Conservation (phyloP, 305 asterid species). For the Ilex paraguariensis region DNA sequence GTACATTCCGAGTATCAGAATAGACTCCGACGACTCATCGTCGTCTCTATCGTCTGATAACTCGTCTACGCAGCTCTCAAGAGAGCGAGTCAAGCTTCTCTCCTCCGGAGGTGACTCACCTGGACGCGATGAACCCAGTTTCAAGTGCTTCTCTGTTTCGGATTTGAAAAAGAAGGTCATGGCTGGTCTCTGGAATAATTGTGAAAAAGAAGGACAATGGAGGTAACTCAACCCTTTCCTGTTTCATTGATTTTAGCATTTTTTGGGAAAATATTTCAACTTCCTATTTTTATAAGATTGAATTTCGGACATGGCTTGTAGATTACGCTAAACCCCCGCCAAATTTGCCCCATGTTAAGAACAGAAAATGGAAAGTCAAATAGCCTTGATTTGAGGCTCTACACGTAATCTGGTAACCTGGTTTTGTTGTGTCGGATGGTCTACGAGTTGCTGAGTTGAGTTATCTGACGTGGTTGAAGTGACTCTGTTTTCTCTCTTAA, state of each 20-base stretch:
- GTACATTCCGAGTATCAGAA: constrained; percentile 72
- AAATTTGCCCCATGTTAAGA: too few relatives aligned
- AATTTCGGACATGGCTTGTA: too few relatives aligned
- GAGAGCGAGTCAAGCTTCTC: constrained; percentile 69
- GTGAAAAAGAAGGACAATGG: constrained; percentile 81
- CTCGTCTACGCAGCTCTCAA: constrained; percentile 57
- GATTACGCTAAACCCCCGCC: too few relatives aligned
- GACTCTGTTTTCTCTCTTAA: constrained; percentile 13
- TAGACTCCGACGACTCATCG: constrained; percentile 46
- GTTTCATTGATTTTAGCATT: too few relatives aligned
- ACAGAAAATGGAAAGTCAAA: too few relatives aligned
- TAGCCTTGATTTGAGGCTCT: too few relatives aligned
- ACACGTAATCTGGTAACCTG: too few relatives aligned
- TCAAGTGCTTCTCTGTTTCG: constrained; percentile 79
- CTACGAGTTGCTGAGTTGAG: constrained; percentile 3
- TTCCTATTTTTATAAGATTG: too few relatives aligned
- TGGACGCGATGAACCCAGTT: constrained; percentile 40
- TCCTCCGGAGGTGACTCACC: constrained; percentile 41
- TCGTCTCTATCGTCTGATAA: constrained; percentile 51
- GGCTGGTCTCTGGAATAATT: constrained; percentile 65
- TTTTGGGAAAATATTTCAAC: too few relatives aligned
- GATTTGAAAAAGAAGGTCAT: constrained; percentile 87
- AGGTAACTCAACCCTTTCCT: constrained; percentile 43
- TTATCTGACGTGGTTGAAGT: constrained; percentile 2
- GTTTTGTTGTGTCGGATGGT: not conserved